Conservation (phyloP, 2,329 filamentous ascomycete species). For the Hymenoscyphus fructigenus region DNA sequence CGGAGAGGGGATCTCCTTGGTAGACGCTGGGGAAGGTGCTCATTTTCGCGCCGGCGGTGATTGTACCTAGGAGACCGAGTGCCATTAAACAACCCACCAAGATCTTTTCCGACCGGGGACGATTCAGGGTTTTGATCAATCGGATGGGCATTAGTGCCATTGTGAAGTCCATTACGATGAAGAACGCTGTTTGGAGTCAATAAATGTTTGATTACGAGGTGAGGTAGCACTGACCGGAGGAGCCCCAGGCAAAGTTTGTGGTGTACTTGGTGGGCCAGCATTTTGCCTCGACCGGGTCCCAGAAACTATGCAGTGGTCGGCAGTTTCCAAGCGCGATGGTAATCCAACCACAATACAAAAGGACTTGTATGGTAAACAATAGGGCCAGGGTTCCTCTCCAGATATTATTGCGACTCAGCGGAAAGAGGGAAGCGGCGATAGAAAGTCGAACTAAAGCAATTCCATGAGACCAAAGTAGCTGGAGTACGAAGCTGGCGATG, state of each 20-base stretch:
- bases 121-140: slow-evolving; percentile 16
- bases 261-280: slow-evolving; percentile 17
- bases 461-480: slow-evolving; percentile 14
- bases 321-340: slow-evolving; percentile 13
- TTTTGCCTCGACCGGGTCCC: slow-evolving; percentile 8
- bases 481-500: slow-evolving; percentile 13
- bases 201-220: background rate
- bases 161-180: slow-evolving; percentile 14
- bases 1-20: slow-evolving; percentile 13
- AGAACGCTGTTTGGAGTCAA: slow-evolving; percentile 8
- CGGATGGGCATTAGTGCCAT: slow-evolving; percentile 17
- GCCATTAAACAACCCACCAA: slow-evolving; percentile 15
- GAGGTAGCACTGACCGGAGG: slow-evolving; percentile 9
- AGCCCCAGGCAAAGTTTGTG: slow-evolving; percentile 14
- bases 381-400: slow-evolving; percentile 16
- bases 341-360: slow-evolving; percentile 12
- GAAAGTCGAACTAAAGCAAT: slow-evolving; percentile 19
- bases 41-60: slow-evolving; percentile 18
- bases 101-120: slow-evolving; percentile 17
- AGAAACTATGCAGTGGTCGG: slow-evolving; percentile 14
- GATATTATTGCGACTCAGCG: slow-evolving; percentile 9
- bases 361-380: slow-evolving; percentile 9
- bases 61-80: slow-evolving; percentile 16
- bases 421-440: slow-evolving; percentile 17
- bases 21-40: slow-evolving; percentile 15